phyloP scores from a whole-genome alignment of 2,329 filamentous ascomycete species.

The Colletotrichum horii region DNA sequence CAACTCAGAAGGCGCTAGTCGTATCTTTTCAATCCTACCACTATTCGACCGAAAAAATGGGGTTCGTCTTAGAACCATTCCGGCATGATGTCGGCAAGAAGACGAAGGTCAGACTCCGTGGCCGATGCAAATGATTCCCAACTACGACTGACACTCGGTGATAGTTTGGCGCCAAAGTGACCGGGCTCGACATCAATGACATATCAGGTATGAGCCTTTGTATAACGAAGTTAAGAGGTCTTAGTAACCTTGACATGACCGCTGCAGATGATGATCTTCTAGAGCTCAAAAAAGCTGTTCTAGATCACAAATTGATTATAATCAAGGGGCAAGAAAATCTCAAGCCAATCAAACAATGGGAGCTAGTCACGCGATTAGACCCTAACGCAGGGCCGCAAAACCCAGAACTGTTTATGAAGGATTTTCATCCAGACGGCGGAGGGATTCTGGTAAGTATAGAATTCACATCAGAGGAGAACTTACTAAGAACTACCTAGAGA shows the following conservation, averaged over 20 bases:
- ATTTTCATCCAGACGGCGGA: conserved; percentile 43
- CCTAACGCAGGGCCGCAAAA: conserved; percentile 43
- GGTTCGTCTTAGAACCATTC: not conserved
- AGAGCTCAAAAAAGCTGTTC: conserved; percentile 41
- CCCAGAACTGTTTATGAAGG: conserved; percentile 45
- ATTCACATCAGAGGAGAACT: not conserved
- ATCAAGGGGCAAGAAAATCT: conserved; percentile 48
- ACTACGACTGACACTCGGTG: not conserved
- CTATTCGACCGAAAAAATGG: not conserved
- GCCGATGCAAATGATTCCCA: not conserved
- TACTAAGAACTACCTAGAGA: conserved; percentile 21
- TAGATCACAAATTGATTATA: conserved; percentile 47
- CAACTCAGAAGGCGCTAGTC: not conserved
- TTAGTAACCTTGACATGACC: not conserved
- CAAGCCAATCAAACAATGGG: conserved; percentile 47
- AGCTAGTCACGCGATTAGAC: conserved; percentile 47
- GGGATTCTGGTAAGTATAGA: conserved; percentile 35
- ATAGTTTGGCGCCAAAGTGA: conserved; percentile 30
- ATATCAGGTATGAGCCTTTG: conserved; percentile 30
- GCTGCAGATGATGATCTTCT: conserved; percentile 39
- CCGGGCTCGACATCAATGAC: conserved; percentile 40
- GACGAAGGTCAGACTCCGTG: not conserved
- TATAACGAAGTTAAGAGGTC: not conserved
- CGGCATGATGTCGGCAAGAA: not conserved
- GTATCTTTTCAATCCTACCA: not conserved